These are phyloP conservation scores for Salix viminalis DNA, from an alignment of 345 rosid species.

Conservation along the genomic window DNA sequence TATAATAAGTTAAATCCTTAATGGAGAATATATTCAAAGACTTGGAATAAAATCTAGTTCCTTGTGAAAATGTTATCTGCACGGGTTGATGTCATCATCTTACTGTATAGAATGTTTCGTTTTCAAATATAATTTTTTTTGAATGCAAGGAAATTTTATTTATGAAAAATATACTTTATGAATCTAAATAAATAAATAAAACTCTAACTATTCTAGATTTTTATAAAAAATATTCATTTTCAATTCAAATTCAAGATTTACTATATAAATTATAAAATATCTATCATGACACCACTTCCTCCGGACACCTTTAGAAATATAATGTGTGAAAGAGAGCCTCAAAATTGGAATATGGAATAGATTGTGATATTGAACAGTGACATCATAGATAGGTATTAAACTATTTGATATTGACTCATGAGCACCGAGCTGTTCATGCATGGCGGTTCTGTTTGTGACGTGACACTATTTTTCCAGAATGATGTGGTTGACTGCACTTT, in stretches of 20 bases:
- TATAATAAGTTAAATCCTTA: neutral
- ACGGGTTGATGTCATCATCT: neutral
- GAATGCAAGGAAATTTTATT: too few species aligned
- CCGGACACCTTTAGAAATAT: neutral
- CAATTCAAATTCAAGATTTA: rapidly evolving
- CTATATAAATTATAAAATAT: too few species aligned
- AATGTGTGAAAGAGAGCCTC: neutral
- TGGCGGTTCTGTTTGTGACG: neutral
- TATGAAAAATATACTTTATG: rapidly evolving
- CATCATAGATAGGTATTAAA: neutral
- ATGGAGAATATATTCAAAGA: neutral
- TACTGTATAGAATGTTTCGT: neutral
- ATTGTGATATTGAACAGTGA: neutral
- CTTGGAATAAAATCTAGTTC: neutral
- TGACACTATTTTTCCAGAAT: neutral
- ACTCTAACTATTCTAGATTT: rapidly evolving
- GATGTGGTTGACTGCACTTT: neutral
- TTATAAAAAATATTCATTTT: too few species aligned
- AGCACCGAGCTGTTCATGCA: neutral
- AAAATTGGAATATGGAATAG: neutral
- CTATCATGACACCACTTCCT: too few species aligned
- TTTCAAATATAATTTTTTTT: too few species aligned
- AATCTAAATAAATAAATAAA: rapidly evolving
- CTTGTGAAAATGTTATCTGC: neutral
- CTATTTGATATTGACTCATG: neutral